Evolutionary conservation across 176 grass and related monocot genomes (phyloP), one percentile per base, ranked within the genome.

Genomic region (Oryza meyeriana): DNA sequence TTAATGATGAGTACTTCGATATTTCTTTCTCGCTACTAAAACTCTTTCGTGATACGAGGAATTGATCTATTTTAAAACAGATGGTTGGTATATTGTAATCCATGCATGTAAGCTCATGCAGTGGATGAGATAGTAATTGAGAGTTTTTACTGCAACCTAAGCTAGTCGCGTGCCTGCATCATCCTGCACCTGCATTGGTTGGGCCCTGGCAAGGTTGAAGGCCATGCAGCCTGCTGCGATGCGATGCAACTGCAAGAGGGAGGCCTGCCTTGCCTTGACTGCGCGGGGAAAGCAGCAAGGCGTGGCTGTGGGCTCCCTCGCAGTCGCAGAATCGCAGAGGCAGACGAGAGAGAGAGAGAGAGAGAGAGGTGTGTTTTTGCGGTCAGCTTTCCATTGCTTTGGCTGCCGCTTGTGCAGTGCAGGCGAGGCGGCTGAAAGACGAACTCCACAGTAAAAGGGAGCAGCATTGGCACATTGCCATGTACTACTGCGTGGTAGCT

Each of bases 121-220:
- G 50, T 22, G 5, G 2, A 57, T 4, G 16, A 13, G 44, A 13
- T 13, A 79, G 12, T 31, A n/a, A 45, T 80, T 65, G 71, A 72
- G 82, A 39, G 58, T 71, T 42, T 89, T 77, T 55, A 89, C 35
- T 81, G 64, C 14, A 22, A 77, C 78, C 78, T 2, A 45, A 85
- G 42, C 78, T 59, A 57, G 45, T 38, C 59, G 27, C 41, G n/a
- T 71, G 33, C 22, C 72, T 76, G 57, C 26, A 8, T 42, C 50
- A 27, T 25, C 11, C 18, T 32, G 75, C 63, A 55, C 36, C 41
- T 48, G 69, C 59, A 38, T 35, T 26, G 44, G 59, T 52, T 28
- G 52, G 25, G 71, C 47, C 44, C 39, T 44, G 38, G 69, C 16
- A 44, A 44, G n/a, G 8, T 20, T 47, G 13, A 30, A 61, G 57